These are phyloP conservation scores for Brassica nigra DNA, from an alignment of 345 rosid genomes.

Conservation along the genomic window DNA sequence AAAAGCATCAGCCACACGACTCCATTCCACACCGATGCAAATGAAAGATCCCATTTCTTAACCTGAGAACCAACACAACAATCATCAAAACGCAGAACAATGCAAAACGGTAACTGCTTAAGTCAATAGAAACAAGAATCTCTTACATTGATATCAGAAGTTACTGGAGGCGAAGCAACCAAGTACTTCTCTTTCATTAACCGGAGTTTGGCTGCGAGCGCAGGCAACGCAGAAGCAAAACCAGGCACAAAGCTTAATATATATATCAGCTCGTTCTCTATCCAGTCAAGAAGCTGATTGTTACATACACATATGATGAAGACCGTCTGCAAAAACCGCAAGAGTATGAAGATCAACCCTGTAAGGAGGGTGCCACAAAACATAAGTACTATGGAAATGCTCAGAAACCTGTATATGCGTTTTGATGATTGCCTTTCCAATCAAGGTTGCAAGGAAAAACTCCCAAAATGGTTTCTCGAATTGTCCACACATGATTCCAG, in stretches of 20 bases:
- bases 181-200: slow-evolving; percentile 64
- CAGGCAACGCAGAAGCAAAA: slow-evolving; percentile 57
- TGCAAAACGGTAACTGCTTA: neutral
- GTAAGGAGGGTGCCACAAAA: neutral
- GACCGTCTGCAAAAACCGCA: slow-evolving; percentile 62
- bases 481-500: slow-evolving; percentile 98
- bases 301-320: slow-evolving; percentile 91
- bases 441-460: slow-evolving; percentile 81
- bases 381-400: neutral
- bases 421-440: slow-evolving; percentile 88
- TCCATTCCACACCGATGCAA: slow-evolving; percentile 80
- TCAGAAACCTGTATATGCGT: slow-evolving; percentile 90
- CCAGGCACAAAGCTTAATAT: slow-evolving; percentile 74
- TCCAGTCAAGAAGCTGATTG: slow-evolving; percentile 84
- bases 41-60: slow-evolving; percentile 82
- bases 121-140: neutral
- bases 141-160: slow-evolving; percentile 60
- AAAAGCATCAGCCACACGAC: slow-evolving; percentile 94
- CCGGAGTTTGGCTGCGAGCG: slow-evolving; percentile 54
- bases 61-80: slow-evolving; percentile 49
- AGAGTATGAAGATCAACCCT: slow-evolving; percentile 1
- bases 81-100: slow-evolving; percentile 12
- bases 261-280: slow-evolving; percentile 82
- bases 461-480: slow-evolving; percentile 88
- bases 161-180: slow-evolving; percentile 51